Evolutionary conservation across 176 grass and related monocot genomes (phyloP), one percentile per base, ranked within the genome.

Genomic region (Phragmites australis): DNA sequence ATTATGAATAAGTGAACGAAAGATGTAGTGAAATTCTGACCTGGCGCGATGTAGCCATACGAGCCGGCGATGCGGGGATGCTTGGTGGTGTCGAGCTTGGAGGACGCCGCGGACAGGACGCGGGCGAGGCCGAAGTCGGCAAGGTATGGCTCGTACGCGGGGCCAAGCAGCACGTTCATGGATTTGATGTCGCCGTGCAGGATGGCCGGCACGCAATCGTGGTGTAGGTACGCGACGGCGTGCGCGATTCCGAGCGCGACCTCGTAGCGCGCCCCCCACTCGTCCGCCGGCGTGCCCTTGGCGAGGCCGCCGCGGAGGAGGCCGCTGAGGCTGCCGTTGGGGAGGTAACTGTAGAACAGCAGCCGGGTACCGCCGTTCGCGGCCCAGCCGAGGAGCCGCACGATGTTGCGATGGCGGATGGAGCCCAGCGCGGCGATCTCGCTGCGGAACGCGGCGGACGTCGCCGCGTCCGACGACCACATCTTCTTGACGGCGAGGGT

Each of bases 41-140:
- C 96, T 81, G 97, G 97, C 6, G 97, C 97, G 42, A 99, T 99
- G 88, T 99, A 99, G 44, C 97, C 97, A 15, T 96, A 99, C 0
- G 97, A 99, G 4, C 97, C 97, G 62, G 93, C 90, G 72, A 99
- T 91, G 48, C 65, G 79, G 2, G 88, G 65, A 13, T 79, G 66
- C 77, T 78, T 89, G 54, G 67, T 51, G 15, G 86, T 14, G 55
- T 91, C 86, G 54, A 88, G 74, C 62, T 93, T 93, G 23, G 40
- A 34, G 58, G 25, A 21, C 9, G 58, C 49, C 48, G 39, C 54
- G 72, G 68, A 87, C n/a, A 98, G 69, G n/a, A 96, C 71, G 64
- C 97, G 90, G 15, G 97, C 92, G 72, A 99, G 97, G 22, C 97
- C 97, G 74, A 99, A 99, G 89, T 99, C 97, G 49, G 97, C 97